Conservation (phyloP, 148 eudicot species). For the Amaranthus cruentus region DNA sequence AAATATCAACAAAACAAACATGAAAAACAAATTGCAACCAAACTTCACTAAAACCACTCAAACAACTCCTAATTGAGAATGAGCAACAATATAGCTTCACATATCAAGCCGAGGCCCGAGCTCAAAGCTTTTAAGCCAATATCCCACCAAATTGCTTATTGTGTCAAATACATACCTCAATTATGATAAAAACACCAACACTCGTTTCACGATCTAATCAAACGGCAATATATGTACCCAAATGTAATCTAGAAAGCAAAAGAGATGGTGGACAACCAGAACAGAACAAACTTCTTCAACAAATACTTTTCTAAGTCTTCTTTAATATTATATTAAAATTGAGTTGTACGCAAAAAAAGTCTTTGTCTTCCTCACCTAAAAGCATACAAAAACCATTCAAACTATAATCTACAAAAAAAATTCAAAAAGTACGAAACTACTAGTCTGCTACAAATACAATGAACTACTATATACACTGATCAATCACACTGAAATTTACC, state of each 20-base stretch:
- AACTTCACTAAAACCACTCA: not conserved
- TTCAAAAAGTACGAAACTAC: not conserved
- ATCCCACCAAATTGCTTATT: not conserved
- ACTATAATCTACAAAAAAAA: not conserved
- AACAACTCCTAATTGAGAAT: not conserved
- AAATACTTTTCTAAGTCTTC: conserved; percentile 18
- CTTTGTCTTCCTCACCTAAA: conserved; percentile 30
- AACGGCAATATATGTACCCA: not conserved
- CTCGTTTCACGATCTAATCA: conserved; percentile 1
- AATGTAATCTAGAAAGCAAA: conserved; percentile 1
- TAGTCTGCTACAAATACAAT: conserved; percentile 6
- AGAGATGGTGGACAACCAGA: conserved; percentile 23
- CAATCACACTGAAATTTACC: not conserved
- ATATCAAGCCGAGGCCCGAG: not conserved
- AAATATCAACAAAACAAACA: conserved; percentile 30
- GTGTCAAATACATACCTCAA: conserved; percentile 16
- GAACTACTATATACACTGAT: not conserved
- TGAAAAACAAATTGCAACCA: conserved; percentile 6
- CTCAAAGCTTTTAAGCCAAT: not conserved
- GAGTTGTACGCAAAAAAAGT: conserved; percentile 9
- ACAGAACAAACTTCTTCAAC: conserved; percentile 17
- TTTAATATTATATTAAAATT: not conserved
- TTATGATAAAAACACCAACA: not conserved
- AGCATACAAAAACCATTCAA: conserved; percentile 6
- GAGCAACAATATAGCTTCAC: not conserved